These are phyloP conservation scores for Acephala macrosclerotiorum DNA, from an alignment of 2,329 filamentous ascomycete genomes.

Conservation along the genomic window DNA sequence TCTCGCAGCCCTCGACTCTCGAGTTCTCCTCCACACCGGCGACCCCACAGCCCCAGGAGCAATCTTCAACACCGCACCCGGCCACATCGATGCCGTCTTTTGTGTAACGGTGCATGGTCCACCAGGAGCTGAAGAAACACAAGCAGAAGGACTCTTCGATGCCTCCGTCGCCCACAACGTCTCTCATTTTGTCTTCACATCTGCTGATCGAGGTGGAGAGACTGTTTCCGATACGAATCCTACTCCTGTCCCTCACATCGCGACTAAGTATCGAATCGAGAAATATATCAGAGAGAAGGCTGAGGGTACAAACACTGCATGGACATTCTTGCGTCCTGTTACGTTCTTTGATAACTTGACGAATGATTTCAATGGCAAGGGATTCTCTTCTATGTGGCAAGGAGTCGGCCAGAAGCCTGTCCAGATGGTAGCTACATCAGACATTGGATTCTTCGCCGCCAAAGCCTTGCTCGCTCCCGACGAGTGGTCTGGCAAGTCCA, in stretches of 20 bases:
- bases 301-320: slow-evolving; percentile 52
- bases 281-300: slow-evolving; percentile 57
- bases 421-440: slow-evolving; percentile 51
- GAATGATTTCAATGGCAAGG: slow-evolving; percentile 36
- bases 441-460: slow-evolving; percentile 56
- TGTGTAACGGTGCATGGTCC: slow-evolving; percentile 50
- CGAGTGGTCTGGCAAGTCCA: slow-evolving; percentile 47
- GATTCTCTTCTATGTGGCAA: slow-evolving; percentile 38
- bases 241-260: slow-evolving; percentile 68
- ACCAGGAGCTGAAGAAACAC: slow-evolving; percentile 52
- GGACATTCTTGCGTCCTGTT: slow-evolving; percentile 63
- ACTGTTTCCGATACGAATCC: slow-evolving; percentile 56
- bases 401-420: slow-evolving; percentile 43
- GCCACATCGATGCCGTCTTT: slow-evolving; percentile 60
- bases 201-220: slow-evolving; percentile 67
- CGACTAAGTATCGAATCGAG: slow-evolving; percentile 67
- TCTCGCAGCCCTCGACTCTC: slow-evolving; percentile 49
- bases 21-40: slow-evolving; percentile 59
- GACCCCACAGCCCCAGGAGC: slow-evolving; percentile 55
- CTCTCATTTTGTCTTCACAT: slow-evolving; percentile 68
- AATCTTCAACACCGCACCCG: slow-evolving; percentile 54
- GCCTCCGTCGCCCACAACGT: slow-evolving; percentile 62
- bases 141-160: slow-evolving; percentile 66
- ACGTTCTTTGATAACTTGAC: slow-evolving; percentile 61
- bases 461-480: slow-evolving; percentile 50